Conservation (phyloP, 768 basidiomycete species). For the Tulasnella sp. region DNA sequence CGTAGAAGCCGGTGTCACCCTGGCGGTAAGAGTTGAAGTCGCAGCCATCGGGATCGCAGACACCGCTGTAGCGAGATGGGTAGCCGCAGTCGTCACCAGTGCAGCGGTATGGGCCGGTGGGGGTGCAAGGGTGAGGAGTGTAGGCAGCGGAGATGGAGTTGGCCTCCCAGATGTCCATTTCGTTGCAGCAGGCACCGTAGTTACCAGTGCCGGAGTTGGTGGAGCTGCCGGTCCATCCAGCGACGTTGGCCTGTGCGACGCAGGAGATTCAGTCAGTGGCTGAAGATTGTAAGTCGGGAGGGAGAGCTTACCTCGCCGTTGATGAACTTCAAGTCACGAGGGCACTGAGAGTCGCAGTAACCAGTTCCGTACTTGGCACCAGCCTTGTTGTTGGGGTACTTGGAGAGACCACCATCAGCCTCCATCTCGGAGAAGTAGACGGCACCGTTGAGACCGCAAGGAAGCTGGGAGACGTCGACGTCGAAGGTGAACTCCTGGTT, state of each 20-base stretch:
- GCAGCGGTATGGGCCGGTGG: conserved; percentile 51
- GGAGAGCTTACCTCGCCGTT: conserved; percentile 50
- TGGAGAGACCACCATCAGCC: conserved; percentile 56
- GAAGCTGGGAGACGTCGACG: conserved; percentile 60
- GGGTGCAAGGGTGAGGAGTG: conserved; percentile 58
- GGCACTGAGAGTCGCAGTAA: conserved; percentile 69
- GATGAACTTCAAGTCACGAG: conserved; percentile 63
- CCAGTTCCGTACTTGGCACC: conserved; percentile 67
- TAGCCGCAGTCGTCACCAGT: conserved; percentile 42
- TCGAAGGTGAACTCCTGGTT: conserved; percentile 67
- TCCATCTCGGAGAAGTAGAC: conserved; percentile 66
- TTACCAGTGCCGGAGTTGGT: conserved; percentile 53
- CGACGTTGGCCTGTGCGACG: conserved; percentile 51
- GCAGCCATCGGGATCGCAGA: conserved; percentile 62
- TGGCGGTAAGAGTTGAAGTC: conserved; percentile 67
- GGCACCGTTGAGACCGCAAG: conserved; percentile 64
- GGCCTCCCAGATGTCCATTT: conserved; percentile 67
- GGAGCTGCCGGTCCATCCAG: conserved; percentile 48
- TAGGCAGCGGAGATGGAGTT: conserved; percentile 56
- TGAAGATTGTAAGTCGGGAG: not conserved
- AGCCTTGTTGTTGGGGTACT: conserved; percentile 56
- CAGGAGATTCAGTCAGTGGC: not conserved
- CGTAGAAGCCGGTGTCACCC: conserved; percentile 55
- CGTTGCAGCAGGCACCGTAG: conserved; percentile 58
- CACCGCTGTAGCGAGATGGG: conserved; percentile 36